Percentiles rank a stretch among this genome's conserved stretches.
phyloP scores from a whole-genome alignment of 768 basidiomycete species.

The Tubosaeta brunneosetosa region DNA sequence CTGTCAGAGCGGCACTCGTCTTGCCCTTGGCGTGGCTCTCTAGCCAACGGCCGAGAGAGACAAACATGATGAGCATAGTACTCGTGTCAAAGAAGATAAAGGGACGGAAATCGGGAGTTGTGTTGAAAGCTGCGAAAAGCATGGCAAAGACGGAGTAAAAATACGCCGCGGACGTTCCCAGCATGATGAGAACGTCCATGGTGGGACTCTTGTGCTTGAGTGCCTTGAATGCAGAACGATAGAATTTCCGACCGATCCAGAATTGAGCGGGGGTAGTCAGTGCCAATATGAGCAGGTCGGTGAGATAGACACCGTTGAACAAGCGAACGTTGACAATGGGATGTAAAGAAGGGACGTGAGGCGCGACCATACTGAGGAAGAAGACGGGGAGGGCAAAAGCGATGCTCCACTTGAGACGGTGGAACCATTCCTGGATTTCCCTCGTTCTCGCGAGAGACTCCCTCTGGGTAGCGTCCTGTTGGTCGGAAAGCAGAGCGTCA shows the following conservation, averaged over 20 bases:
- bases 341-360: slow-evolving; percentile 57
- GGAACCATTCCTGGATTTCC: slow-evolving; percentile 88
- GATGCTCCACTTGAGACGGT: slow-evolving; percentile 68
- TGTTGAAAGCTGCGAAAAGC: slow-evolving; percentile 58
- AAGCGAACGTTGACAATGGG: slow-evolving; percentile 48
- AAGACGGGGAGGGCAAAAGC: slow-evolving; percentile 92
- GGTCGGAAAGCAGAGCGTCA: slow-evolving; percentile 80
- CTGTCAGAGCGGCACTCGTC: slow-evolving; percentile 93
- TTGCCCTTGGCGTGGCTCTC: slow-evolving; percentile 97
- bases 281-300: slow-evolving; percentile 68
- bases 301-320: slow-evolving; percentile 69
- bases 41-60: slow-evolving; percentile 90
- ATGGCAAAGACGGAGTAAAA: slow-evolving; percentile 79
- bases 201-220: slow-evolving; percentile 86
- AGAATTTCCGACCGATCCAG: slow-evolving; percentile 86
- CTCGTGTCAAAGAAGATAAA: slow-evolving; percentile 97
- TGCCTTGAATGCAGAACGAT: slow-evolving; percentile 85
- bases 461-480: slow-evolving; percentile 78
- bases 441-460: slow-evolving; percentile 83
- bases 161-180: slow-evolving; percentile 93
- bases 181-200: slow-evolving; percentile 96
- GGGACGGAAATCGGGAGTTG: slow-evolving; percentile 67
- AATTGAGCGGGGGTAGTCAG: slow-evolving; percentile 92
- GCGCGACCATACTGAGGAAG: slow-evolving; percentile 82
- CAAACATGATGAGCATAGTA: slow-evolving; percentile 97